A percentile compares a stretch with the other conserved stretches of the same genome.
These are phyloP conservation scores for Epichloe coenophiala DNA, from an alignment of 2,329 filamentous ascomycete species.

Conservation along the genomic window DNA sequence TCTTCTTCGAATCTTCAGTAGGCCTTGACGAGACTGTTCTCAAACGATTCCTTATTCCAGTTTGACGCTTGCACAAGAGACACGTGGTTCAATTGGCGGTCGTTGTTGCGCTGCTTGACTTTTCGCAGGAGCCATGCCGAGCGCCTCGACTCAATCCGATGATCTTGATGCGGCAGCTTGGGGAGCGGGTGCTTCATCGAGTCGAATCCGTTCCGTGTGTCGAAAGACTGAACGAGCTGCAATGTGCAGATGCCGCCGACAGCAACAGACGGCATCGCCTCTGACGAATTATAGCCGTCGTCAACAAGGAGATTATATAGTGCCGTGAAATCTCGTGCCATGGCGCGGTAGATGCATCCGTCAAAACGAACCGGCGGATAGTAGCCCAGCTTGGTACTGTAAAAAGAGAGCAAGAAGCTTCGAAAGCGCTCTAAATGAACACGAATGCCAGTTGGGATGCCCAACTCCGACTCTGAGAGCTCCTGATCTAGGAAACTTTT, in stretches of 20 bases:
- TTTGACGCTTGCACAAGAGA: conserved; percentile 41
- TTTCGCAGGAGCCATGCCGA: conserved; percentile 28
- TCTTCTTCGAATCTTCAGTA: conserved; percentile 60
- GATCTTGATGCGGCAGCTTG: conserved; percentile 40
- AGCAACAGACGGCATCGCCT: conserved; percentile 38
- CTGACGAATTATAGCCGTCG: conserved; percentile 32
- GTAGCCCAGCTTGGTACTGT: conserved; percentile 53
- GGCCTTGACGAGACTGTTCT: conserved; percentile 48
- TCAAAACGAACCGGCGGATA: conserved; percentile 49
- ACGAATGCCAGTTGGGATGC: conserved; percentile 44
- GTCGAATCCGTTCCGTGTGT: conserved; percentile 43
- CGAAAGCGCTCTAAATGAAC: conserved; percentile 62
- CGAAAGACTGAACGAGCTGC: conserved; percentile 55
- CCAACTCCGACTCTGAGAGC: conserved; percentile 51
- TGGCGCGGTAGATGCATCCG: conserved; percentile 37
- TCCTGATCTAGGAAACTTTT: conserved; percentile 59
- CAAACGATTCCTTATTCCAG: conserved; percentile 22
- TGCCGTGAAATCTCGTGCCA: conserved; percentile 57
- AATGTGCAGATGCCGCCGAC: conserved; percentile 57
- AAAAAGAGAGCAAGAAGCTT: conserved; percentile 52
- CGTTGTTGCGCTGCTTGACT: conserved; percentile 32
- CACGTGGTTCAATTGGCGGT: conserved; percentile 35
- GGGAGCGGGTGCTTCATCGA: conserved; percentile 54
- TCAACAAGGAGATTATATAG: conserved; percentile 63
- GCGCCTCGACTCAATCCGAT: conserved; percentile 17